Conservation (phyloP, 2,329 filamentous ascomycete species). For the Bipolaris oryzae region DNA sequence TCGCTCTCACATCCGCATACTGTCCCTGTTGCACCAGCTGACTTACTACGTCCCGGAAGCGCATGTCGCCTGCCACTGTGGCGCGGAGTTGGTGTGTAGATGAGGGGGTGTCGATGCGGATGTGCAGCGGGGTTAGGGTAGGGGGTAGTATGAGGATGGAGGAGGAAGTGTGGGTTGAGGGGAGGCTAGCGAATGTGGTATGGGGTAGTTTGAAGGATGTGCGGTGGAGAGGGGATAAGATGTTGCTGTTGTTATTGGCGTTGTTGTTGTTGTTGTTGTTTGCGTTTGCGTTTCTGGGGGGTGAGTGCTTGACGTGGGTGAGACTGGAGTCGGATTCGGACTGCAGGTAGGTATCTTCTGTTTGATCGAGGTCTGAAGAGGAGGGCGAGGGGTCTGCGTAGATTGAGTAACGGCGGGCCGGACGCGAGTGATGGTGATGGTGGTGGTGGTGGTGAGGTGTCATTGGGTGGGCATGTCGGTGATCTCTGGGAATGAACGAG, state of each 20-base stretch:
- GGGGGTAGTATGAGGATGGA: conserved; percentile 16
- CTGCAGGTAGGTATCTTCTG: not conserved
- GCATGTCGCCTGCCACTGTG: conserved; percentile 19
- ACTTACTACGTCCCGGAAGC: conserved; percentile 15
- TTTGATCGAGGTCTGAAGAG: not conserved
- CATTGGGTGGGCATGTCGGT: not conserved
- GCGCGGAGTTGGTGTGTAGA: conserved; percentile 5
- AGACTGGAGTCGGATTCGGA: not conserved
- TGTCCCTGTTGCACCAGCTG: conserved; percentile 12
- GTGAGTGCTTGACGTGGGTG: not conserved
- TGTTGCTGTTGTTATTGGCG: not conserved
- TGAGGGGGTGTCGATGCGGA: not conserved
- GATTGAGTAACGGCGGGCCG: not conserved
- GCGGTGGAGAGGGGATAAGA: not conserved
- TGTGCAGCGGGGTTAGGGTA: conserved; percentile 7
- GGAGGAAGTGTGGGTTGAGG: not conserved
- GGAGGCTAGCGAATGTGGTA: not conserved
- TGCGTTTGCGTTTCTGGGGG: not conserved
- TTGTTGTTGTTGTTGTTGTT: not conserved
- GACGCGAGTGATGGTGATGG: not conserved
- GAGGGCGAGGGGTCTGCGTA: not conserved
- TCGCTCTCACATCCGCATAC: not conserved
- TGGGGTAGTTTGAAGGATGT: not conserved
- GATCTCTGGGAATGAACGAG: not conserved
- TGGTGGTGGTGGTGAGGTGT: conserved; percentile 1